Evolutionary conservation across 2,329 filamentous ascomycete species (phyloP).

Genomic region (Zymoseptoria passerinii): DNA sequence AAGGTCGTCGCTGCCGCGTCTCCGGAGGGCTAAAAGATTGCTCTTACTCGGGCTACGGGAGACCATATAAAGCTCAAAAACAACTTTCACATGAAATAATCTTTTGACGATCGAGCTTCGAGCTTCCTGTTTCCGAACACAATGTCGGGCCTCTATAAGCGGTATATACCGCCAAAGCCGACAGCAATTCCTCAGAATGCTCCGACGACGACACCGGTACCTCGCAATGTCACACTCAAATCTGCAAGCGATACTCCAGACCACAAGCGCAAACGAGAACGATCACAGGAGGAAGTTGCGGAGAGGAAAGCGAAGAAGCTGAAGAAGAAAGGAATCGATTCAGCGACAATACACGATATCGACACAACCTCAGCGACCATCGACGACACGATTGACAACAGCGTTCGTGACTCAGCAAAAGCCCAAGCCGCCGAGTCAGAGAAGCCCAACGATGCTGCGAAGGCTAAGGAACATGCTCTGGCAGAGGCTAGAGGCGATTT

Average conservation of each 20-base stretch:
- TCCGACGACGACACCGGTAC: not conserved
- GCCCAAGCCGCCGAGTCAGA: not conserved
- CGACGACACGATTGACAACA: not conserved
- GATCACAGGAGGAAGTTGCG: conserved; percentile 24
- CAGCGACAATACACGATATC: conserved; percentile 4
- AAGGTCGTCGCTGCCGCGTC: too few relatives aligned
- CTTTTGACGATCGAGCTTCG: conserved; percentile 3
- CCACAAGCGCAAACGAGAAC: conserved; percentile 28
- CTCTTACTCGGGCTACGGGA: not conserved
- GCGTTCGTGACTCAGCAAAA: not conserved
- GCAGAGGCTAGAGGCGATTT: conserved; percentile 16
- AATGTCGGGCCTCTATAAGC: conserved; percentile 39
- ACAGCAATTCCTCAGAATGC: not conserved
- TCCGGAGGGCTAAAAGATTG: not conserved
- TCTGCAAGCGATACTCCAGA: conserved; percentile 5
- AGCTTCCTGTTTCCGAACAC: conserved; percentile 13
- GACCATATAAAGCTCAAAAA: not conserved
- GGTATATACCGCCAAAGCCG: conserved; percentile 38
- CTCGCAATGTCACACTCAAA: not conserved
- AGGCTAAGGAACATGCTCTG: conserved; percentile 7
- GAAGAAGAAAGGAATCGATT: conserved; percentile 22
- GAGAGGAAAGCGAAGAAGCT: conserved; percentile 27
- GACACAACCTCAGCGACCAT: not conserved
- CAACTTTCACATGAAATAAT: conserved; percentile 7
- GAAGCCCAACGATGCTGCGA: conserved; percentile 6